phyloP scores from a whole-genome alignment of 208 protist species.

The Wallacemonas sp. region DNA sequence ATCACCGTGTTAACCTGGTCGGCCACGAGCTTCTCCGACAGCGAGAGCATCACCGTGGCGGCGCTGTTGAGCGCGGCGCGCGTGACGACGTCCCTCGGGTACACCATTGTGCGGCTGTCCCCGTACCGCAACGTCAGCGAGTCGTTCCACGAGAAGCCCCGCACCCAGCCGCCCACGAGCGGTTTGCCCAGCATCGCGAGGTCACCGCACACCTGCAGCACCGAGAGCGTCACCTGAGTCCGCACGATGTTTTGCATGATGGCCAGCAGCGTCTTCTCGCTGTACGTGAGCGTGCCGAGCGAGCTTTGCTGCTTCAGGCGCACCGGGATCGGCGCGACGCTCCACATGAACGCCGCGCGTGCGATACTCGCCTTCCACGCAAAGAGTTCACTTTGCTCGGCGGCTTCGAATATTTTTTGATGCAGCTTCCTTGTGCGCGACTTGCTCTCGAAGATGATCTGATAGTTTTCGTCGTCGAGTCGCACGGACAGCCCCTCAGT shows the following conservation, averaged over 20 bases:
- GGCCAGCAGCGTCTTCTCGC: background rate
- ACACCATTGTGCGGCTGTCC: background rate
- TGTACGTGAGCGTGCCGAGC: background rate
- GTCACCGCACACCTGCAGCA: conserved; percentile 5
- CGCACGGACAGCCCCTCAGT: background rate
- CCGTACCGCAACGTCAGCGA: background rate
- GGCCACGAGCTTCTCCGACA: background rate
- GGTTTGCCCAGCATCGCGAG: background rate
- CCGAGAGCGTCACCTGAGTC: background rate
- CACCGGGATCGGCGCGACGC: background rate
- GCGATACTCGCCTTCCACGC: conserved; percentile 17
- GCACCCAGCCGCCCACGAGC: conserved; percentile 5
- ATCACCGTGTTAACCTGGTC: background rate
- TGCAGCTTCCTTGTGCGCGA: background rate
- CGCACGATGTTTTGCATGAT: conserved; percentile 3
- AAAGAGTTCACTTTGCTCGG: background rate
- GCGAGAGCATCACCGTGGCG: background rate
- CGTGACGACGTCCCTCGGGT: background rate
- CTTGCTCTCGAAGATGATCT: too few relatives aligned
- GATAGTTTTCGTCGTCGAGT: too few relatives aligned
- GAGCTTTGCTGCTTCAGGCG: background rate
- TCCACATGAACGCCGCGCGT: conserved; percentile 20
- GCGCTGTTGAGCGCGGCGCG: background rate
- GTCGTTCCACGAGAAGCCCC: background rate
- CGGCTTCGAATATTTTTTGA: conserved; percentile 15